Evolutionary conservation across 1,284 basidiomycete species (phyloP), one percentile per base, ranked within the genome.

Genomic region (Apiotrichum siamense): DNA sequence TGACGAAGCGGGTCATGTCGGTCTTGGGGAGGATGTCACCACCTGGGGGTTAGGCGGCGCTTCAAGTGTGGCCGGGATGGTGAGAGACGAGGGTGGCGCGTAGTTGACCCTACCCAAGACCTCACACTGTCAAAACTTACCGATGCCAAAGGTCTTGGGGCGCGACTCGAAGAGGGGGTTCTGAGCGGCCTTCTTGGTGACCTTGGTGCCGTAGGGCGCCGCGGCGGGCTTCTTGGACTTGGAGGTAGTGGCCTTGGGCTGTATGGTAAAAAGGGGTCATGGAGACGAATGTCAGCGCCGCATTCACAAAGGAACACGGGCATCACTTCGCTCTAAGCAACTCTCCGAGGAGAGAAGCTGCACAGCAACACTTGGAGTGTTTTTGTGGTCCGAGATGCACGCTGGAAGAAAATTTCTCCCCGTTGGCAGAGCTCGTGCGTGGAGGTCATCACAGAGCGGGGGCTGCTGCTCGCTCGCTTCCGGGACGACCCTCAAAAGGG

Each of bases 1-100:
- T 97, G 78, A 97, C 90, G 79, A 97, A 97, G 75, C 93, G 90
- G 60, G 90, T 96, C 62, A 97, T 78, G 78, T 98, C 94, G 55
- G 82, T 83, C 75, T 83, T 82, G 69, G 87, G 93, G 70, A 87
- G 88, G 70, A 97, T 83, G 78, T 96, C 89, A 79, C 94, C 90
- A 72, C 93, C 92, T 94, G 59, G 44, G 7, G 21, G 35, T 27
- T n/a, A 26, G 39, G 7, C 25, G 17, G 4, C n/a, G n/a, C n/a
- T n/a, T n/a, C n/a, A n/a, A n/a, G 39, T 41, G 25, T 11, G 23
- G 39, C 37, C 21, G 10, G 4, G 18, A 37, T 12, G 31, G 57
- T 44, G 33, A 43, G 44, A 36, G 53, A 38, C 21, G 35, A 7
- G 10, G 29, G 15, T 31, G 29, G 18, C n/a, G n/a, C n/a, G n/a